A percentile compares a stretch with the other conserved stretches of the same genome.
These are phyloP conservation scores for Cladophialophora psammophila DNA, from an alignment of 2,329 filamentous ascomycete species.

Conservation along the genomic window DNA sequence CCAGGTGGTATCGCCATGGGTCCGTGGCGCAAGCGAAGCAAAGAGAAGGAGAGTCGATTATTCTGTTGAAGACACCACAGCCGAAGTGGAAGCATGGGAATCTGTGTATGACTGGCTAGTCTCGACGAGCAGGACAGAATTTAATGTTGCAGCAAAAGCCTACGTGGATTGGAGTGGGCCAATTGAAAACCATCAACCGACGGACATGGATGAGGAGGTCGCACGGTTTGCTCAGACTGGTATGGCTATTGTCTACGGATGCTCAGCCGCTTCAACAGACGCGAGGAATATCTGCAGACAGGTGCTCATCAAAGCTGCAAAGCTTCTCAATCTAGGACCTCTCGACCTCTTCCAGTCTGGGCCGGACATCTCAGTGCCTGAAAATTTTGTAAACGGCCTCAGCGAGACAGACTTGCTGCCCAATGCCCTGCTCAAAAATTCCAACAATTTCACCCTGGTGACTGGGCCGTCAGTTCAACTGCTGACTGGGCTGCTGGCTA, in stretches of 20 bases:
- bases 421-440: conserved; percentile 48
- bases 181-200: conserved; percentile 53
- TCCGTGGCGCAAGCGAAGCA: conserved; percentile 63
- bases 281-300: conserved; percentile 10
- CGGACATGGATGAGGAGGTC: conserved; percentile 44
- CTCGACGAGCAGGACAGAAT: conserved; percentile 59
- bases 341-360: conserved; percentile 22
- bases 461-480: conserved; percentile 50
- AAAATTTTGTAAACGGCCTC: conserved; percentile 45
- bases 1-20: conserved; percentile 68
- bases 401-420: conserved; percentile 52
- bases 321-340: conserved; percentile 54
- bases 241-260: conserved; percentile 66
- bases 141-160: conserved; percentile 58
- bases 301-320: conserved; percentile 43
- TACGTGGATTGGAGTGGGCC: conserved; percentile 68
- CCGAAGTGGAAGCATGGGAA: conserved; percentile 59
- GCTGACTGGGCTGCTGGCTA: conserved; percentile 51
- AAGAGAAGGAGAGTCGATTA: conserved; percentile 61
- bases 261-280: conserved; percentile 53
- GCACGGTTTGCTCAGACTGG: conserved; percentile 64
- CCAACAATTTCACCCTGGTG: conserved; percentile 53
- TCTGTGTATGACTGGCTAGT: conserved; percentile 67
- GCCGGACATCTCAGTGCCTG: conserved; percentile 35
- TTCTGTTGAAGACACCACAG: conserved; percentile 36